phyloP scores from a whole-genome alignment of 441 rosid species.

The Metrosideros polymorpha region DNA sequence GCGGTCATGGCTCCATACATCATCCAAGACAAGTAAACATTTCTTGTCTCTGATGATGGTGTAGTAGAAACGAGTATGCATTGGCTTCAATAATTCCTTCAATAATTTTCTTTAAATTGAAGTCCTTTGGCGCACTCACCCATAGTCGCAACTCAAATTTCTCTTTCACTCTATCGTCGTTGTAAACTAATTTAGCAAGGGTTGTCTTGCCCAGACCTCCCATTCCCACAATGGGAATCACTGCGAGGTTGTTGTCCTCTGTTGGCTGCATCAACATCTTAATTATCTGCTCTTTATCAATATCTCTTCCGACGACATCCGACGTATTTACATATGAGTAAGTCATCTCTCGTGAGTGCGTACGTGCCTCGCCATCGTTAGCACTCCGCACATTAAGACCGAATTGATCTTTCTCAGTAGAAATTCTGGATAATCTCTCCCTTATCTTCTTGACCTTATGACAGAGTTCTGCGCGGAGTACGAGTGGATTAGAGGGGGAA shows the following conservation, averaged over 20 bases:
- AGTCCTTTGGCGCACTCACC: neutral
- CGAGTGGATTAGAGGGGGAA: neutral
- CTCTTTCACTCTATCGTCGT: neutral
- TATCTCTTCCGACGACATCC: neutral
- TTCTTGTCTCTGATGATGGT: neutral
- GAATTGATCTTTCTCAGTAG: neutral
- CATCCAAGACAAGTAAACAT: neutral
- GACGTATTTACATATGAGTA: neutral
- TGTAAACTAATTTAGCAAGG: neutral
- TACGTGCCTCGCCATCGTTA: neutral
- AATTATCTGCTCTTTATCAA: neutral
- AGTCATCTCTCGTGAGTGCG: neutral
- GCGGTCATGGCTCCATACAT: neutral
- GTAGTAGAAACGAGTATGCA: neutral
- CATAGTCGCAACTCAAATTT: neutral
- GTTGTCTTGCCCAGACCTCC: neutral
- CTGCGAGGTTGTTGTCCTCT: neutral
- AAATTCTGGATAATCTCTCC: neutral
- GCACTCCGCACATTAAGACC: neutral
- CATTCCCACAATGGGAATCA: neutral
- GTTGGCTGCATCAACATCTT: neutral
- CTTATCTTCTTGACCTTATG: neutral
- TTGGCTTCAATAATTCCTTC: neutral
- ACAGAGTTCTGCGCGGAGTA: neutral
- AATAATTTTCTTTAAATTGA: neutral